phyloP scores from a whole-genome alignment of 306 rosid species.

The Sicyos edulis region DNA sequence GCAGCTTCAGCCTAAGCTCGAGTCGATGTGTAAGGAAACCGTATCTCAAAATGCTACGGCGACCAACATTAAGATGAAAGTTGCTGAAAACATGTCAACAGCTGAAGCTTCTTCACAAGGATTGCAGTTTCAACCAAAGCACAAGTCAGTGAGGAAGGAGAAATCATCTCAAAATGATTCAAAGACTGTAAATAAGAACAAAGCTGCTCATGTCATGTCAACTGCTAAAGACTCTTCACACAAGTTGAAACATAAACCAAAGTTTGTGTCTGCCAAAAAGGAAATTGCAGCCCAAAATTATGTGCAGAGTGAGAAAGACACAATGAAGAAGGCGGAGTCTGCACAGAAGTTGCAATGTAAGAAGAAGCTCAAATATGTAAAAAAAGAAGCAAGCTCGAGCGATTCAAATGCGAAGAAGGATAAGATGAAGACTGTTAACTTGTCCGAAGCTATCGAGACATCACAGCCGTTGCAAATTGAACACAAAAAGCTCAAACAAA shows the following conservation, averaged over 20 bases:
- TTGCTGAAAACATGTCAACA: too few relatives aligned
- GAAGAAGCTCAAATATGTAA: constrained; percentile 5
- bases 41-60: too few relatives aligned
- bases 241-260: neutral
- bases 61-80: too few relatives aligned
- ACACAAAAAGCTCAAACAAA: constrained; percentile 7
- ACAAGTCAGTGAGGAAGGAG: too few relatives aligned
- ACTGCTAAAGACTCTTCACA: too few relatives aligned
- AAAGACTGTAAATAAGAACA: too few relatives aligned
- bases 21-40: too few relatives aligned
- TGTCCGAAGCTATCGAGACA: constrained; percentile 6
- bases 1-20: neutral
- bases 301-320: constrained; percentile 1
- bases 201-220: too few relatives aligned
- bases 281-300: neutral
- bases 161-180: too few relatives aligned
- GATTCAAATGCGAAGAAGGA: neutral
- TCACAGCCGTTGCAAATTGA: neutral
- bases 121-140: too few relatives aligned
- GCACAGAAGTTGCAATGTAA: constrained; percentile 7
- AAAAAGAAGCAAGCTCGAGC: constrained; percentile 8
- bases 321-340: neutral
- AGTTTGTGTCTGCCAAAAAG: neutral
- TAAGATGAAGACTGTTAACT: neutral
- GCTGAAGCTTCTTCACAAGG: too few relatives aligned